Evolutionary conservation across 2,329 filamentous ascomycete genomes (phyloP), one percentile per base, ranked within the genome.

Genomic region (Cladosporium sp.): DNA sequence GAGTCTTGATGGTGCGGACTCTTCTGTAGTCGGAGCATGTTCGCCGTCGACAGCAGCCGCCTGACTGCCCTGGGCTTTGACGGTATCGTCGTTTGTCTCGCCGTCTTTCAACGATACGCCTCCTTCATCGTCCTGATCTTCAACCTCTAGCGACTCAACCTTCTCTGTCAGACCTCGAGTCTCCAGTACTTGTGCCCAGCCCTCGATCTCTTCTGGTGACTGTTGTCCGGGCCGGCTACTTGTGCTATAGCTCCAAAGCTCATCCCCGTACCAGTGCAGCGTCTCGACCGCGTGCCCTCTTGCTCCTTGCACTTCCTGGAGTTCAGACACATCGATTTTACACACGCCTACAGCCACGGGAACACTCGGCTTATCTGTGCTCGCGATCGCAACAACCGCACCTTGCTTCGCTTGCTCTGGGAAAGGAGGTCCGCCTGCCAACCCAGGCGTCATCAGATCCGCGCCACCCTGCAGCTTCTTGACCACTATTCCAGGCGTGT

Each of bases 221-320:
- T 74, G 68, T 37, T 70, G 69, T 9, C 81, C 82, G 14, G 77
- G 73, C 54, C 73, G 77, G 4, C 76, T 79, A 28, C 70, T 72
- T 32, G 75, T 72, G 60, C 77, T 82, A 79, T 81, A 85, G 4
- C 73, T 72, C 82, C 83, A 86, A n/a, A 85, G 63, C 68, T 87
- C 84, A 68, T 87, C 84, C 1, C 83, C 82, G 55, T 77, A 75
- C 83, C 84, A 86, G 62, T 86, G 83, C 45, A 86, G 69, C 3
- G 79, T 82, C 57, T 80, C 75, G 9, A 86, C 82, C 1, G 83
- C 84, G 68, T 81, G 79, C 0, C 84, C 84, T 62, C 81, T 84
- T 11, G 74, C 72, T 0, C 83, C 83, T 61, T 79, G 77, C 5
- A 83, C 81, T 31, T 70, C 69, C 46, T 74, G 71, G 48, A 85